Conservation (phyloP, 495 filamentous ascomycete species). For the Hypoxylon trugodes region DNA sequence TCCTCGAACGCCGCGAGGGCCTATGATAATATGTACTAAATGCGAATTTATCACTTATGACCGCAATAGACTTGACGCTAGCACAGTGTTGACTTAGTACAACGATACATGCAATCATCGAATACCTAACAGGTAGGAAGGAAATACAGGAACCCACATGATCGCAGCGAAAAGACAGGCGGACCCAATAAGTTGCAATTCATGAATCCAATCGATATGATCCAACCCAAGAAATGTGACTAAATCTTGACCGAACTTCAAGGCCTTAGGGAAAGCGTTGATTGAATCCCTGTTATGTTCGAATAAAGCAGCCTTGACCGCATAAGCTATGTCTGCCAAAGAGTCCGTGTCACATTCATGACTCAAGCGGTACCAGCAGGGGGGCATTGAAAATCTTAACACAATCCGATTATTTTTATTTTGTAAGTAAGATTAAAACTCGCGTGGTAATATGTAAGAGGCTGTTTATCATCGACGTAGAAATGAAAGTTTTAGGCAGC, state of each 20-base stretch:
- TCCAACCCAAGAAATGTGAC: not conserved
- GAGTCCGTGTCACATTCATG: too few species aligned
- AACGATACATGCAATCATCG: not conserved
- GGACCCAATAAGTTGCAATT: not conserved
- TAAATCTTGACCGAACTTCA: not conserved
- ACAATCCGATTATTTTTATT: too few species aligned
- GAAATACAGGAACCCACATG: not conserved
- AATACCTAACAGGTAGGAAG: not conserved
- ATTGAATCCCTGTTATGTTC: not conserved
- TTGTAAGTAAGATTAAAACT: too few species aligned
- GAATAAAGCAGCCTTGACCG: too few species aligned
- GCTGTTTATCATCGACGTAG: too few species aligned
- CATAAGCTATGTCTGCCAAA: too few species aligned
- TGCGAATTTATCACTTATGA: not conserved
- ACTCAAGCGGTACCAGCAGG: too few species aligned
- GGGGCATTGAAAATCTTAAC: too few species aligned
- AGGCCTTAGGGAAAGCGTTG: not conserved
- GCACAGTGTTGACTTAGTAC: not conserved
- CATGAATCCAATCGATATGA: not conserved
- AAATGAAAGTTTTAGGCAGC: too few species aligned
- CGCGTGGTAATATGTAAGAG: too few species aligned
- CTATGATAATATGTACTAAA: not conserved
- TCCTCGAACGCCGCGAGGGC: not conserved
- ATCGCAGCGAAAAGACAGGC: not conserved
- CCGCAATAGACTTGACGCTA: not conserved